A percentile compares a stretch with the other conserved stretches of the same genome.
Conservation (phyloP, 1,284 basidiomycete genomes). For the Leccinum subspadiceum region DNA sequence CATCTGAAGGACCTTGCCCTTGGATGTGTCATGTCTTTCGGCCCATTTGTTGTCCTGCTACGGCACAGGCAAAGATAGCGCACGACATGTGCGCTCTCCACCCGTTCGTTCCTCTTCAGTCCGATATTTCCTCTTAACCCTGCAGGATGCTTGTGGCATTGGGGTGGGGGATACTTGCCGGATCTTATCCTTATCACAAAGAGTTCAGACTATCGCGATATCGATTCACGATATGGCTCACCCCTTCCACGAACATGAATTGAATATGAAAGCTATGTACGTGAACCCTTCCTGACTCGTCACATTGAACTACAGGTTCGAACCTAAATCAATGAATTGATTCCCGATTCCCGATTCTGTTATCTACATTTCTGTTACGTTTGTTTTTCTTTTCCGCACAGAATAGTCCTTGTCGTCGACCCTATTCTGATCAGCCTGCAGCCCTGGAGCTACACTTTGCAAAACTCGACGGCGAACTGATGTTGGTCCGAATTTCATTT, state of each 20-base stretch:
- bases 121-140: not conserved
- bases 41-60: constrained; percentile 72
- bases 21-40: constrained; percentile 70
- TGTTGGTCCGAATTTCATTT: not conserved
- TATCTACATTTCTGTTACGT: constrained; percentile 2
- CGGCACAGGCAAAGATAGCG: constrained; percentile 65
- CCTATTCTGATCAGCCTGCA: constrained; percentile 55
- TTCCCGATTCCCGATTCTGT: not conserved
- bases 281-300: constrained; percentile 21
- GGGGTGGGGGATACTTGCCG: not conserved
- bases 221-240: constrained; percentile 74
- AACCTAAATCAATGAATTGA: constrained; percentile 3
- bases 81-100: constrained; percentile 56
- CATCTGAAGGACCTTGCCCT: constrained; percentile 72
- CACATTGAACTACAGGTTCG: constrained; percentile 13
- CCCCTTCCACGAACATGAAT: constrained; percentile 48
- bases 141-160: not conserved
- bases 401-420: constrained; percentile 82
- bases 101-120: not conserved
- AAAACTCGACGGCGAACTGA: constrained; percentile 2
- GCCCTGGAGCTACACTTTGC: not conserved
- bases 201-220: constrained; percentile 68
- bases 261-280: constrained; percentile 66
- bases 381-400: constrained; percentile 23
- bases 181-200: constrained; percentile 14